A percentile compares a stretch with the other conserved stretches of the same genome.
phyloP scores from a whole-genome alignment of 306 rosid genomes.

The Castanea sativa region DNA sequence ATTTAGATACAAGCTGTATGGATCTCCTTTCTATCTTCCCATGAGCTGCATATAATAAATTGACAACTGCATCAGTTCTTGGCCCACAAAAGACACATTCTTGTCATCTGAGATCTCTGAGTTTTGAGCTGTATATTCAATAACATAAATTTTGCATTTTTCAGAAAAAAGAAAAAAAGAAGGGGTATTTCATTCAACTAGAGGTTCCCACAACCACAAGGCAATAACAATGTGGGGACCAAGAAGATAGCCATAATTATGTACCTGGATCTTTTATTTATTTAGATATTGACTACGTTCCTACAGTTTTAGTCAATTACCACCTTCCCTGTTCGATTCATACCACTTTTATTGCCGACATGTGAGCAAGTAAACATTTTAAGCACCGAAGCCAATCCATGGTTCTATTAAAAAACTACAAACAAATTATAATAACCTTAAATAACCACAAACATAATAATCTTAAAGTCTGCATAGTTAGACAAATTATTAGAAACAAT shows the following conservation, averaged over 20 bases:
- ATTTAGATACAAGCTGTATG: neutral
- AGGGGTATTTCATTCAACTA: neutral
- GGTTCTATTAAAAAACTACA: neutral
- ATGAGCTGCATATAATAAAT: neutral
- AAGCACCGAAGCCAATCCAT: neutral
- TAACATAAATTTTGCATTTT: neutral
- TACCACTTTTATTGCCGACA: too few species aligned
- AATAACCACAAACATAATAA: neutral
- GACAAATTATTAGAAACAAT: neutral
- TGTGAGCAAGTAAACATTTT: neutral
- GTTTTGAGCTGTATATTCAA: neutral
- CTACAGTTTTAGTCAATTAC: too few species aligned
- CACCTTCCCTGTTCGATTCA: too few species aligned
- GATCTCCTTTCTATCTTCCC: neutral
- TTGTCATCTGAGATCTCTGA: neutral
- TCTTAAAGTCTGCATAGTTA: neutral
- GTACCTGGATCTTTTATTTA: neutral
- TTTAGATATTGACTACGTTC: too few species aligned
- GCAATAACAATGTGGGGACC: neutral
- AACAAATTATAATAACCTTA: neutral
- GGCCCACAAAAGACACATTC: neutral
- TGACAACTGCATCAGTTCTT: neutral
- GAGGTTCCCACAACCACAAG: conserved; percentile 3
- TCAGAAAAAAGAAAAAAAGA: neutral
- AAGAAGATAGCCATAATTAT: neutral